phyloP scores from a whole-genome alignment of 768 basidiomycete species.

The Mycena belliarum region DNA sequence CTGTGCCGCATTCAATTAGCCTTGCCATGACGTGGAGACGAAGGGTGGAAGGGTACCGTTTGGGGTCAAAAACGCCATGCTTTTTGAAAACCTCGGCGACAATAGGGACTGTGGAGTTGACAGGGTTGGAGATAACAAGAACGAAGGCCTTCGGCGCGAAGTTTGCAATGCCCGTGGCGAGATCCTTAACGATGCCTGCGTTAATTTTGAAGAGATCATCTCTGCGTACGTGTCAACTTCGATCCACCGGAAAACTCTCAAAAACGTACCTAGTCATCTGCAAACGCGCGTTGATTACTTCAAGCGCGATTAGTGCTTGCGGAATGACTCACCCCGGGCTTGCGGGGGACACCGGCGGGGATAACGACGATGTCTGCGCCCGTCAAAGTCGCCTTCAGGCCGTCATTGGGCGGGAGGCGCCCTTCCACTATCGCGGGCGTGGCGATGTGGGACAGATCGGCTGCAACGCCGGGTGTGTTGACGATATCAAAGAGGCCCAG shows the following conservation, averaged over 20 bases:
- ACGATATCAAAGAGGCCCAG: conserved; percentile 95
- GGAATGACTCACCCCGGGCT: conserved; percentile 73
- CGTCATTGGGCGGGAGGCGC: conserved; percentile 77
- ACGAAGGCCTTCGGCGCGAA: conserved; percentile 87
- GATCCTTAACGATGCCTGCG: conserved; percentile 92
- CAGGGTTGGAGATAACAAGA: conserved; percentile 97
- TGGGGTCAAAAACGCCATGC: conserved; percentile 87
- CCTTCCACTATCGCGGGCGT: conserved; percentile 85
- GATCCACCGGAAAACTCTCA: conserved; percentile 4
- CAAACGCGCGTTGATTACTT: conserved; percentile 14
- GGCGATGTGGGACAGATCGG: conserved; percentile 91
- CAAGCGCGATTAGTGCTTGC: neutral
- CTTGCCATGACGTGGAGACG: too few relatives aligned
- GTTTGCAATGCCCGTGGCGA: conserved; percentile 88
- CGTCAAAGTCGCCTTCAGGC: conserved; percentile 77
- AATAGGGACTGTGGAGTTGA: conserved; percentile 98
- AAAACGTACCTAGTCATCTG: conserved; percentile 55
- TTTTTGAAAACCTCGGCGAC: conserved; percentile 95
- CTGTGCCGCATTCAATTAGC: conserved; percentile 52
- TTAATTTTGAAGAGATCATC: conserved; percentile 99
- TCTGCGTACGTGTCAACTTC: conserved; percentile 38
- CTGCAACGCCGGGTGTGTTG: conserved; percentile 95
- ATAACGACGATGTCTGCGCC: conserved; percentile 93
- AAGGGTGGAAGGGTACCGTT: too few relatives aligned
- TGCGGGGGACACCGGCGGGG: conserved; percentile 95